Evolutionary conservation across 1,284 basidiomycete species (phyloP).

Genomic region (Trametes hirsuta): DNA sequence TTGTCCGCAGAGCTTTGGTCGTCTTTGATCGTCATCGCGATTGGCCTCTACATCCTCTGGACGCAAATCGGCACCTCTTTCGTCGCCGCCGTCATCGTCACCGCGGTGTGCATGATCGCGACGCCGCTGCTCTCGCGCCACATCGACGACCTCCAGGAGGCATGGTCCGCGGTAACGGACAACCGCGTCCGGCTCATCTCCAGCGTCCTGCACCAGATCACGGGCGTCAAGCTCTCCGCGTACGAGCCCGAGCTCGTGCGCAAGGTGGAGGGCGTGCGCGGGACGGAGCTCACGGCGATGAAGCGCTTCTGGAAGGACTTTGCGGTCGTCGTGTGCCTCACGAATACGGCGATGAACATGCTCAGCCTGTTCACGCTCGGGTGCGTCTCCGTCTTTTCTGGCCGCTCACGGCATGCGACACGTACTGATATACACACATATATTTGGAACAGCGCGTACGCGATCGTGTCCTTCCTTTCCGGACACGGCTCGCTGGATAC

Average conservation of each 20-base stretch:
- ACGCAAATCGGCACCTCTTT: slow-evolving; percentile 3
- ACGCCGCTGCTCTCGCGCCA: slow-evolving; percentile 2
- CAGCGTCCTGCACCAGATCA: slow-evolving; percentile 3
- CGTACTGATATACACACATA: neutral
- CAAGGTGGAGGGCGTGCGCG: slow-evolving; percentile 1
- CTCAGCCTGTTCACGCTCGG: slow-evolving; percentile 1
- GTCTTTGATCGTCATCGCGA: slow-evolving; percentile 1
- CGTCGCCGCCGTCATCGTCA: slow-evolving; percentile 4
- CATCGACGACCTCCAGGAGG: slow-evolving; percentile 9
- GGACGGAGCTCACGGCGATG: slow-evolving; percentile 3
- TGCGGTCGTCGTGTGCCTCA: slow-evolving; percentile 3
- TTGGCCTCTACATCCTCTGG: slow-evolving; percentile 4
- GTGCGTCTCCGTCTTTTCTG: neutral
- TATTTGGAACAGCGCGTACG: neutral
- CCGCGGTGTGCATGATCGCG: slow-evolving; percentile 3
- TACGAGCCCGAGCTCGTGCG: slow-evolving; percentile 4
- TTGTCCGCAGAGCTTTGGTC: neutral
- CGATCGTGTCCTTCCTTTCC: slow-evolving; percentile 5
- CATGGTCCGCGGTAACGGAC: slow-evolving; percentile 1
- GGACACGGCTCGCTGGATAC: slow-evolving; percentile 1
- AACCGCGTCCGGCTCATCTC: slow-evolving; percentile 3
- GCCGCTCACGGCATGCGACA: too few relatives aligned
- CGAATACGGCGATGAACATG: slow-evolving; percentile 8
- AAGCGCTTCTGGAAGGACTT: slow-evolving; percentile 6
- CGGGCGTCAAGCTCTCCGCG: slow-evolving; percentile 3